Evolutionary conservation across 2,329 filamentous ascomycete genomes (phyloP).

Genomic region (Sordariomycetes sp.): DNA sequence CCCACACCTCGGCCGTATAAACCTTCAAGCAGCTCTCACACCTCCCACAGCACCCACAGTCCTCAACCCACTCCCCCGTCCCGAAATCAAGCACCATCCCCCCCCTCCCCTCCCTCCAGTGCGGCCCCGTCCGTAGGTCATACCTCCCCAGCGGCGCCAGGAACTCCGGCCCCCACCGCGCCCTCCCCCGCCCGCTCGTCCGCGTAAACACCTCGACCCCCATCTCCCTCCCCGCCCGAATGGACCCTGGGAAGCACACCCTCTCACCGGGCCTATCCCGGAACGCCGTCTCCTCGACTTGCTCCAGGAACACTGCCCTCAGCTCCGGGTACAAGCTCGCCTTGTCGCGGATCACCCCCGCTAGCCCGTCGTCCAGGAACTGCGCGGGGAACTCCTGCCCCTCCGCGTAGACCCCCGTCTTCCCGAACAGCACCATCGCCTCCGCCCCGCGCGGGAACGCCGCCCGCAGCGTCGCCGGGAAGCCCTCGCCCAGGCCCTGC

Average conservation of each 20-base stretch:
- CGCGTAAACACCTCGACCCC: neutral
- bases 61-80: neutral
- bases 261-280: neutral
- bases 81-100: neutral
- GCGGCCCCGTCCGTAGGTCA: slow-evolving; percentile 1
- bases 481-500: neutral
- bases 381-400: neutral
- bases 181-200: no score
- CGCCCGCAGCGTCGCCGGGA: neutral
- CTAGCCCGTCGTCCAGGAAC: neutral
- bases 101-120: neutral
- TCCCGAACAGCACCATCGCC: neutral
- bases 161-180: neutral
- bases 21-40: neutral
- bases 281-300: neutral
- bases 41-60: neutral
- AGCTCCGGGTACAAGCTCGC: neutral
- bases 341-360: neutral
- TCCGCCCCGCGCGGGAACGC: neutral
- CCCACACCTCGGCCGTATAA: neutral
- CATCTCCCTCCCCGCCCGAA: neutral
- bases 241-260: neutral
- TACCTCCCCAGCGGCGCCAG: neutral
- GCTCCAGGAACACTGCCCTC: neutral
- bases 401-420: neutral